Conservation (phyloP, 2,329 filamentous ascomycete genomes). For the Phaeosphaeriaceae sp. region DNA sequence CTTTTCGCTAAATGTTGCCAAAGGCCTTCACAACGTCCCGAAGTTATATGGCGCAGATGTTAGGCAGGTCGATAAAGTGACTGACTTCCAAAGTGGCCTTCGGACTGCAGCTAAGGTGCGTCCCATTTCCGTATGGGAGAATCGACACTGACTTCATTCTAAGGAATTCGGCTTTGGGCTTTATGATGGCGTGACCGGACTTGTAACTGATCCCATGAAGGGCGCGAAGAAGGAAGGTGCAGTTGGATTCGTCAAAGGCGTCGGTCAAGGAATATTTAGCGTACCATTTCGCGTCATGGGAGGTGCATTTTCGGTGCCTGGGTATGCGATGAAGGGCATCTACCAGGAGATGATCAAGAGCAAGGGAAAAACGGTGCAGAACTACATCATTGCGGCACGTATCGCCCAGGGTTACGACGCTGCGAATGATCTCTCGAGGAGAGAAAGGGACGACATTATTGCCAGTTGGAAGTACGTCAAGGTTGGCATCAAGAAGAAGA, state of each 20-base stretch:
- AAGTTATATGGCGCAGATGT: conserved; percentile 85
- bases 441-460: conserved; percentile 70
- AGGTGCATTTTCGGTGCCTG: conserved; percentile 69
- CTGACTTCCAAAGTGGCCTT: conserved; percentile 76
- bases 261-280: conserved; percentile 84
- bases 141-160: conserved; percentile 11
- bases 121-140: not conserved
- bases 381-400: conserved; percentile 80
- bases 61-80: conserved; percentile 79
- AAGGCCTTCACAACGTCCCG: conserved; percentile 88
- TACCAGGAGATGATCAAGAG: conserved; percentile 77
- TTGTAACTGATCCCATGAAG: conserved; percentile 78
- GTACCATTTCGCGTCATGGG: conserved; percentile 82
- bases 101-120: conserved; percentile 74
- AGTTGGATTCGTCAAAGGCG: conserved; percentile 76
- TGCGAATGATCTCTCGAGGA: conserved; percentile 59
- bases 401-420: conserved; percentile 78
- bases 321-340: conserved; percentile 82
- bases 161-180: conserved; percentile 77
- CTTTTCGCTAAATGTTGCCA: conserved; percentile 80
- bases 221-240: conserved; percentile 71
- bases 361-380: conserved; percentile 74
- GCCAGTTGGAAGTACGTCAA: conserved; percentile 68
- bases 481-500: conserved; percentile 65
- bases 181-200: conserved; percentile 80